Evolutionary conservation across 75 land plant species (phyloP), one percentile per base, ranked within the genome.

Genomic region (Pinus tabuliformis): DNA sequence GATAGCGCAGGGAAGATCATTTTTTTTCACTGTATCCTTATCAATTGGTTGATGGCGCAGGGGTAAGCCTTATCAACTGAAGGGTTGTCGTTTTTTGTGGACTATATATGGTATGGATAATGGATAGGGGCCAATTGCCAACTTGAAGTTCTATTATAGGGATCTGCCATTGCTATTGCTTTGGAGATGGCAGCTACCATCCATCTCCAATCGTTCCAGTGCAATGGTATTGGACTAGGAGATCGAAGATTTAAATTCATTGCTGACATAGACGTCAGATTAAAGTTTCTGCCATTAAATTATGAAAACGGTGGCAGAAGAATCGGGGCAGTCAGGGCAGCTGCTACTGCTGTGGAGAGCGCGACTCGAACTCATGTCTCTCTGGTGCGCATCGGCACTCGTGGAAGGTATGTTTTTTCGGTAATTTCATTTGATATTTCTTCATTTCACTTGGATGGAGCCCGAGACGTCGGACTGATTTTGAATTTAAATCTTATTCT

Each of bases 311-410:
- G 33, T 16, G 56, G 59, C 5, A 16, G 56, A 36, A 59, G 77
- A 17, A 42, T 49, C 12, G 60, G 21, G 26, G 2, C 18, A 22
- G 60, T 20, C 61, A 21, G 21, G 60, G 36, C 58, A 22, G 76
- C 84, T 24, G 56, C 81, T 17, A 76, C 68, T 52, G 59, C 84
- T 62, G 49, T 78, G 11, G 73, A 58, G 42, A 62, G 70, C 13
- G 52, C 59, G 11, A 72, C 76, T 61, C 36, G 54, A 54, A 81
- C 86, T 14, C 36, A 70, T 26, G 83, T 81, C 15, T 84, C 86
- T 17, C 58, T 84, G 8, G 74, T 84, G 54, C 86, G 86, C 70
- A 84, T 84, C 56, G 86, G 86, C 39, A 84, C 86, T 28, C 74
- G 86, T 12, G 86, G 86, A 75, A 84, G 86, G 86, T 84, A 58